Evolutionary conservation across 257 asterid species (phyloP).

Genomic region (Solanum paucissectum): DNA sequence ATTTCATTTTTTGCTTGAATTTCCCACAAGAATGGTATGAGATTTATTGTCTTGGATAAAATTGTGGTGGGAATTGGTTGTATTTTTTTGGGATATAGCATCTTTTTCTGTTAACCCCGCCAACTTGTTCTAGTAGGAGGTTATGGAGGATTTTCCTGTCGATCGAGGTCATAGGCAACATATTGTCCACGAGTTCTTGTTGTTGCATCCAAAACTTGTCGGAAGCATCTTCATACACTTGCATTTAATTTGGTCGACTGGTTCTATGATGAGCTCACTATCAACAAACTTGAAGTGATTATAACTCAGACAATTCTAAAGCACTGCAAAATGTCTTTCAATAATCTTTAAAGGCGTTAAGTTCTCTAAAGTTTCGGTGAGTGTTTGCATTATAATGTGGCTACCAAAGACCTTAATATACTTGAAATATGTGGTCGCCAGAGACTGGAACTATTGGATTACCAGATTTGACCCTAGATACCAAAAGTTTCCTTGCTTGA

Average conservation of each 20-base stretch:
- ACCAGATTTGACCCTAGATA: constrained; percentile 63
- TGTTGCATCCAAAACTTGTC: constrained; percentile 1
- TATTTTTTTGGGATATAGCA: background rate
- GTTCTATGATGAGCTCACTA: background rate
- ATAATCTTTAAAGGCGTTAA: background rate
- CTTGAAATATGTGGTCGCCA: constrained; percentile 73
- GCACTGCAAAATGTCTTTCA: background rate
- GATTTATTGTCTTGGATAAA: background rate
- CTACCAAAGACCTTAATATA: constrained; percentile 52
- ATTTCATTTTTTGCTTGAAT: background rate
- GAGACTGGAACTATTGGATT: constrained; percentile 61
- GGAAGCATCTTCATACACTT: constrained; percentile 1
- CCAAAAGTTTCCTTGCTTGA: constrained; percentile 56
- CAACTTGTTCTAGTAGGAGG: background rate
- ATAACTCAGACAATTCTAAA: background rate
- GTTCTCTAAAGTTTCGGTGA: background rate
- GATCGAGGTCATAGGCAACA: background rate
- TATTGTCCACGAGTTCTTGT: background rate
- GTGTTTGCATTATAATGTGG: constrained; percentile 46
- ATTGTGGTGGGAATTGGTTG: background rate
- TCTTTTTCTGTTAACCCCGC: background rate
- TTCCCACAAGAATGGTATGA: background rate
- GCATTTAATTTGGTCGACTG: background rate
- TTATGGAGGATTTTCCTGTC: background rate
- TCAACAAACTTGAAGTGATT: background rate